These are phyloP conservation scores for Ascochyta rabiei DNA, from an alignment of 2,329 filamentous ascomycete genomes.

Conservation along the genomic window DNA sequence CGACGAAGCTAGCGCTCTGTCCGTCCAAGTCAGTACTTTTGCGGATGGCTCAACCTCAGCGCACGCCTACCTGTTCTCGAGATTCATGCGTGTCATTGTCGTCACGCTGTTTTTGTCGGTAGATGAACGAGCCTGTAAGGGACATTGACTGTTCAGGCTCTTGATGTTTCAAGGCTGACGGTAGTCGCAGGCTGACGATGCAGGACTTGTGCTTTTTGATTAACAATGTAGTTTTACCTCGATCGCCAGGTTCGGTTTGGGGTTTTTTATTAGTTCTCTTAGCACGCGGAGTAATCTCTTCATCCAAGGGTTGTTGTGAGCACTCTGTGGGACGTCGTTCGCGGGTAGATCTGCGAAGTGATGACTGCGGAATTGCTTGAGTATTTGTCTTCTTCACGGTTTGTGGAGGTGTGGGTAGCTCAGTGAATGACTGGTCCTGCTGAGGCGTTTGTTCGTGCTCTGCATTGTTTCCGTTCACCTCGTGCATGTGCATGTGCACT, in stretches of 20 bases:
- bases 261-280: neutral
- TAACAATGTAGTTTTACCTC: neutral
- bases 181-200: conserved; percentile 1
- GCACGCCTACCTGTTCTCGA: neutral
- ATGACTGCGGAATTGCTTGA: neutral
- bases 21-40: neutral
- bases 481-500: neutral
- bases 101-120: neutral
- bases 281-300: neutral
- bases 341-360: conserved; percentile 1
- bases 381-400: neutral
- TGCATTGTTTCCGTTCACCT: conserved; percentile 1
- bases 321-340: conserved; percentile 5
- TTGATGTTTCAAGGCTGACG: neutral
- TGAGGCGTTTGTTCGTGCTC: conserved; percentile 2
- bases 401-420: conserved; percentile 2
- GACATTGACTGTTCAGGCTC: neutral
- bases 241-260: neutral
- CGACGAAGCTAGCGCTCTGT: neutral
- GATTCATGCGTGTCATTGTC: neutral
- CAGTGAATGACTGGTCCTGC: neutral
- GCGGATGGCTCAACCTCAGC: too few relatives aligned
- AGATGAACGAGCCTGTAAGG: conserved; percentile 1
- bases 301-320: neutral
- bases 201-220: neutral